Base-by-base conservation (phyloP, 2,329 filamentous ascomycete species). In the Stenocarpella maydis region DNA sequence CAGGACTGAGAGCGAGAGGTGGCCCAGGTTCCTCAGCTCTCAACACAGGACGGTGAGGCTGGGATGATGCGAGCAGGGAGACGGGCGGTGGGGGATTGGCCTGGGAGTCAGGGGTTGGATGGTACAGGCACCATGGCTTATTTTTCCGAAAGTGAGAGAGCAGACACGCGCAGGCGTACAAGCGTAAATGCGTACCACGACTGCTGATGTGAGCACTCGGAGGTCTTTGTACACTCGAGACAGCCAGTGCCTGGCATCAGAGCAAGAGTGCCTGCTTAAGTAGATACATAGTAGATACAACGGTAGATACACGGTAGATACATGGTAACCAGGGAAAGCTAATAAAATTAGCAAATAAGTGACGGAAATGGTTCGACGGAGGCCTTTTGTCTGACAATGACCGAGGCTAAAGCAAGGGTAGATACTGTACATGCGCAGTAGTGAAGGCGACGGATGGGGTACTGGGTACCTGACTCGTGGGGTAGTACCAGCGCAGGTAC, bases 331-430 rank as follows among this genome's bases (percentile, higher is more conserved):
- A n/a, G n/a, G n/a, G n/a, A n/a, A n/a, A n/a, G n/a, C n/a, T n/a
- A n/a, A n/a, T n/a, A n/a, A n/a, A n/a, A n/a, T n/a, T n/a, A n/a
- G n/a, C n/a, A n/a, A n/a, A n/a, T n/a, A n/a, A n/a, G n/a, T n/a
- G n/a, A n/a, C n/a, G n/a, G n/a, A n/a, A n/a, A n/a, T n/a, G n/a
- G n/a, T n/a, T n/a, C n/a, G n/a, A n/a, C n/a, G 58, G 58, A 61
- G 47, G 58, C 47, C 58, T 26, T 61, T 34, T 61, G 41, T 61
- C 58, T 61, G 55, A 61, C 55, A 61, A 21, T 61, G 58, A 61
- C 58, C 58, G 58, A 61, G 58, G 58, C 39, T 61, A 61, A 21
- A 45, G 37, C 24, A 9, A 43, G 24, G 31, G 21, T 2, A 26
- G 4, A 17, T 21, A n/a, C 24, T 19, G 24, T 26, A n/a, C n/a